phyloP scores from a whole-genome alignment of 768 basidiomycete species.

The Phallus indusiatus region DNA sequence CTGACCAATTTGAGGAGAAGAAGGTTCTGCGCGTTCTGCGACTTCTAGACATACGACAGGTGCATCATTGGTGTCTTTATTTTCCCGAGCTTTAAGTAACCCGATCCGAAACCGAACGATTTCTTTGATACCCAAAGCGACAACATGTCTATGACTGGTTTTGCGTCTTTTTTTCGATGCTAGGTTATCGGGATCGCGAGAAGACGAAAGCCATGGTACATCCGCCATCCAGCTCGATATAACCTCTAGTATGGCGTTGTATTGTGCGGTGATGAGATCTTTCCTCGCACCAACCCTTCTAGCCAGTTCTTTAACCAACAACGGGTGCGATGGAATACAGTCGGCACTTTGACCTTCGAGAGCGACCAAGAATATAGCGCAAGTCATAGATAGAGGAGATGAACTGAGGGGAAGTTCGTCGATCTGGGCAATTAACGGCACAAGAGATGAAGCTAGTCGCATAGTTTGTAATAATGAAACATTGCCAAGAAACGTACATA shows the following conservation, averaged over 20 bases:
- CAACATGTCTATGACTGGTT: conserved; percentile 1
- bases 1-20: not conserved
- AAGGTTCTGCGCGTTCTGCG: conserved; percentile 1
- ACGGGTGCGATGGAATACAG: conserved; percentile 41
- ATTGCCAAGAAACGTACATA: conserved; percentile 24
- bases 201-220: conserved; percentile 56
- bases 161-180: conserved; percentile 25
- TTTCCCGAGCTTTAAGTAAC: conserved; percentile 34
- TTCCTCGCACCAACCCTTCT: conserved; percentile 40
- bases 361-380: conserved; percentile 59
- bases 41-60: not conserved
- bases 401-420: conserved; percentile 25
- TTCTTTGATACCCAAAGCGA: conserved; percentile 47
- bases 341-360: conserved; percentile 56
- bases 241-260: conserved; percentile 54
- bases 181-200: conserved; percentile 10
- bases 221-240: conserved; percentile 49
- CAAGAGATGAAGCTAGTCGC: conserved; percentile 36
- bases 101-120: conserved; percentile 60
- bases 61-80: conserved; percentile 21
- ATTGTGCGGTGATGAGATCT: conserved; percentile 55
- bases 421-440: conserved; percentile 29
- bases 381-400: conserved; percentile 44
- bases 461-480: conserved; percentile 33
- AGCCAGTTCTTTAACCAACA: conserved; percentile 51